phyloP scores from a whole-genome alignment of 2,329 filamentous ascomycete species.

The Cladosporium colombiae region DNA sequence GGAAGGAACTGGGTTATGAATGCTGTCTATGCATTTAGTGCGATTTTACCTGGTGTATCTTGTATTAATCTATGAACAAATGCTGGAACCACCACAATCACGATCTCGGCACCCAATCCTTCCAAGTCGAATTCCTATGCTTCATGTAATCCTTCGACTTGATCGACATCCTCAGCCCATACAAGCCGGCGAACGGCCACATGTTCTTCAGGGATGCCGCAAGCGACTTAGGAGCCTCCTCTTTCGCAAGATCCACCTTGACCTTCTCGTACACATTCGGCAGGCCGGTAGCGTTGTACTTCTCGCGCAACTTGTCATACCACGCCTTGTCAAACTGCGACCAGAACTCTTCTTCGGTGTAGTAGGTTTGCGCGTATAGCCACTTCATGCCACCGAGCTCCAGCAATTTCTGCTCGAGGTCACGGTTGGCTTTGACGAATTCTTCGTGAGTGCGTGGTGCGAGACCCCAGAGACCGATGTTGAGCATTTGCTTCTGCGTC shows the following conservation, averaged over 20 bases:
- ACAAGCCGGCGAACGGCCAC: conserved; percentile 28
- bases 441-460: conserved; percentile 57
- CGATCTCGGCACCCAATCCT: conserved; percentile 27
- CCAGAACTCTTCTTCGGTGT: conserved; percentile 72
- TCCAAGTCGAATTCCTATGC: conserved; percentile 28
- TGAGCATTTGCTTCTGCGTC: conserved; percentile 46
- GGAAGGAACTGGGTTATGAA: not conserved
- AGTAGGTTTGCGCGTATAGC: conserved; percentile 85
- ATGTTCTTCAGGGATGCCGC: conserved; percentile 15
- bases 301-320: conserved; percentile 64
- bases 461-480: conserved; percentile 66
- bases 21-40: not conserved
- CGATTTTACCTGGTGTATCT: not conserved
- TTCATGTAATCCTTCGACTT: conserved; percentile 28
- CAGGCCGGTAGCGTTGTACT: conserved; percentile 63
- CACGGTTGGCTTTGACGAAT: conserved; percentile 71
- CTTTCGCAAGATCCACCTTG: conserved; percentile 47
- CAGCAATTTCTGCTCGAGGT: conserved; percentile 68
- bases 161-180: conserved; percentile 28
- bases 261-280: conserved; percentile 74
- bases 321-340: conserved; percentile 58
- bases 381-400: conserved; percentile 78
- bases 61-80: not conserved
- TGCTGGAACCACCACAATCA: not conserved
- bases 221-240: conserved; percentile 4